Percentiles rank a stretch among this genome's conserved stretches.
These are phyloP conservation scores for Cercospora canescens DNA, from an alignment of 2,329 filamentous ascomycete genomes.

Conservation along the genomic window DNA sequence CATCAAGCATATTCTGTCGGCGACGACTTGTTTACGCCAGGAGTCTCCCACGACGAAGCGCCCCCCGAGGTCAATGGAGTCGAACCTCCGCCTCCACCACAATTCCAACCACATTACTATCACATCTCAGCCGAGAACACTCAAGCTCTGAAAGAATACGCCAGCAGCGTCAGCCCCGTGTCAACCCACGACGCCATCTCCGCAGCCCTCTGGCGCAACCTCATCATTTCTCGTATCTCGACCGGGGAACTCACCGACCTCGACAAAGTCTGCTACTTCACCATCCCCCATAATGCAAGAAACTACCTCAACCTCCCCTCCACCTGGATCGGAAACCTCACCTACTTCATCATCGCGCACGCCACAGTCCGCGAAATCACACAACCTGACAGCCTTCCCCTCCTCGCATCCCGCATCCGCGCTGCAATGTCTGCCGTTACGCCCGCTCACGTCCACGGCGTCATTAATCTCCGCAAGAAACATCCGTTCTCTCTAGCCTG, in stretches of 20 bases:
- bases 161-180: slow-evolving; percentile 12
- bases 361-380: slow-evolving; percentile 17
- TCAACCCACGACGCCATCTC: slow-evolving; percentile 27
- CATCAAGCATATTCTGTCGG: slow-evolving; percentile 19
- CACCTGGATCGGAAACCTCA: slow-evolving; percentile 24
- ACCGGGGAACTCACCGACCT: slow-evolving; percentile 18
- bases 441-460: slow-evolving; percentile 17
- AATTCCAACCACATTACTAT: slow-evolving; percentile 19
- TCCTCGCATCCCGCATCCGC: slow-evolving; percentile 21
- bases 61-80: slow-evolving; percentile 19
- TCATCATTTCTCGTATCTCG: slow-evolving; percentile 19
- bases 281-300: slow-evolving; percentile 24
- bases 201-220: slow-evolving; percentile 21
- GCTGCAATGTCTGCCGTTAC: slow-evolving; percentile 16
- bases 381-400: slow-evolving; percentile 15
- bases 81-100: slow-evolving; percentile 11
- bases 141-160: slow-evolving; percentile 20
- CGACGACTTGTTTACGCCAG: slow-evolving; percentile 15
- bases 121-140: slow-evolving; percentile 15
- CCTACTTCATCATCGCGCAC: slow-evolving; percentile 22
- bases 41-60: slow-evolving; percentile 17
- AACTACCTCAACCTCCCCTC: slow-evolving; percentile 18
- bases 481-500: slow-evolving; percentile 20
- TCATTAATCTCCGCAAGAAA: slow-evolving; percentile 14
- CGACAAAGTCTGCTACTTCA: slow-evolving; percentile 20